A percentile compares a stretch with the other conserved stretches of the same genome.
Evolutionary conservation across 169 alveolate genomes (phyloP).

Genomic region (Plasmodium malariae): DNA sequence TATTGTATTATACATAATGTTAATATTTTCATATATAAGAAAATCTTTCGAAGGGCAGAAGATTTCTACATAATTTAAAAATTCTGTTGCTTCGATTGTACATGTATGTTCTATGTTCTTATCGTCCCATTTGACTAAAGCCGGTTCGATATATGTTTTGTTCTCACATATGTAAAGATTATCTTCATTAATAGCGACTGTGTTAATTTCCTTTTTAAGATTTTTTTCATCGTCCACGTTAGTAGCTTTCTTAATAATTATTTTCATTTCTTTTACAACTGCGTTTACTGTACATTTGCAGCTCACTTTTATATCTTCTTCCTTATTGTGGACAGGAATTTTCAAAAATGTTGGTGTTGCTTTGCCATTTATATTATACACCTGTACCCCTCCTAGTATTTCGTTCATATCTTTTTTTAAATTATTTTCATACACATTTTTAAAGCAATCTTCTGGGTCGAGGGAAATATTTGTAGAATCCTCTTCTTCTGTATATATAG

Average conservation of each 20-base stretch:
- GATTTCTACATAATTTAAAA: constrained; percentile 18
- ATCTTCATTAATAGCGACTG: constrained; percentile 1
- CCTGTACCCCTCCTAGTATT: neutral
- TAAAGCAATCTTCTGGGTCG: constrained; percentile 39
- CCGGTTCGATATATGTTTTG: constrained; percentile 13
- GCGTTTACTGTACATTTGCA: constrained; percentile 21
- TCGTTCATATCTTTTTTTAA: neutral
- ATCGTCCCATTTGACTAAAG: neutral
- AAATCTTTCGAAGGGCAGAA: constrained; percentile 41
- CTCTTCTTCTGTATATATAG: neutral
- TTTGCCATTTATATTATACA: constrained; percentile 1
- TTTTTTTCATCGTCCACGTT: neutral
- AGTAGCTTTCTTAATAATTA: neutral
- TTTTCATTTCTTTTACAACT: neutral
- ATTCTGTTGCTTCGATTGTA: constrained; percentile 4
- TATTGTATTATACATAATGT: constrained; percentile 3
- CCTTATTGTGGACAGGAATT: neutral
- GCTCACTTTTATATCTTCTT: neutral
- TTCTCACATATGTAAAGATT: constrained; percentile 20
- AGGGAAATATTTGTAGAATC: neutral
- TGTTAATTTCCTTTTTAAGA: neutral
- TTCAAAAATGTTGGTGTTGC: constrained; percentile 14
- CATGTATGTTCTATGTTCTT: constrained; percentile 19
- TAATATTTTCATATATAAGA: constrained; percentile 7
- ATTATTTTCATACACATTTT: neutral